Evolutionary conservation across 1,139 yeast species (phyloP).

Genomic region (Tardiomyces blankii): DNA sequence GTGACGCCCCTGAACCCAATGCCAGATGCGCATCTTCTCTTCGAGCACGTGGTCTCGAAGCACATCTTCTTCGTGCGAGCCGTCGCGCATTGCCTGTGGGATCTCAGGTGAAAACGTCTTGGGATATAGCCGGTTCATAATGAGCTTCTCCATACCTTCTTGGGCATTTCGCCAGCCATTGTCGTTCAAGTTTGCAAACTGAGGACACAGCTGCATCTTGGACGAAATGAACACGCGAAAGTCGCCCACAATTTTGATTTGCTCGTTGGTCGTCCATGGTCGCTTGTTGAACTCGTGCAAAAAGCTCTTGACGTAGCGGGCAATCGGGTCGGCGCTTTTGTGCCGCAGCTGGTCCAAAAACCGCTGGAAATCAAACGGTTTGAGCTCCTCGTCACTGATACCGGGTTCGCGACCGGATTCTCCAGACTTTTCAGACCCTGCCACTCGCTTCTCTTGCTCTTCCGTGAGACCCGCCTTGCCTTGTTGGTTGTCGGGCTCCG

Average conservation of each 20-base stretch:
- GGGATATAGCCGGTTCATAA: conserved; percentile 77
- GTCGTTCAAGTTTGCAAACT: conserved; percentile 58
- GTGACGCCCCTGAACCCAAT: conserved; percentile 71
- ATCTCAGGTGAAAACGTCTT: conserved; percentile 77
- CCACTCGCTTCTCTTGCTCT: background rate
- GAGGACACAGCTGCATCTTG: conserved; percentile 52
- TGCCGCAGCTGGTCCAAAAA: conserved; percentile 64
- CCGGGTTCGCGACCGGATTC: conserved; percentile 1
- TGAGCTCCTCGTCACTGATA: conserved; percentile 11
- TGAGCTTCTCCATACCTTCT: conserved; percentile 86
- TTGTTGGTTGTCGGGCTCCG: no score
- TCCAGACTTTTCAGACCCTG: background rate
- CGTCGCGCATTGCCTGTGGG: conserved; percentile 32
- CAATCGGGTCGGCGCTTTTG: conserved; percentile 79
- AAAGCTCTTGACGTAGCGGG: conserved; percentile 70
- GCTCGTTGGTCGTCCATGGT: conserved; percentile 67
- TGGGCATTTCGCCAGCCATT: conserved; percentile 54
- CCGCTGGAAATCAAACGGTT: conserved; percentile 68
- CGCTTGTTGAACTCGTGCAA: conserved; percentile 63
- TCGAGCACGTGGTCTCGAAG: conserved; percentile 46
- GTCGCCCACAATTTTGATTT: conserved; percentile 50
- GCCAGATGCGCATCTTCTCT: conserved; percentile 50
- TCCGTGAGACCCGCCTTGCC: no score
- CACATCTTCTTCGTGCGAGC: conserved; percentile 50
- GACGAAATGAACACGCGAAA: conserved; percentile 11